Base-by-base conservation (phyloP, 352 stramenopile species). In the Phytopythium litorale region DNA sequence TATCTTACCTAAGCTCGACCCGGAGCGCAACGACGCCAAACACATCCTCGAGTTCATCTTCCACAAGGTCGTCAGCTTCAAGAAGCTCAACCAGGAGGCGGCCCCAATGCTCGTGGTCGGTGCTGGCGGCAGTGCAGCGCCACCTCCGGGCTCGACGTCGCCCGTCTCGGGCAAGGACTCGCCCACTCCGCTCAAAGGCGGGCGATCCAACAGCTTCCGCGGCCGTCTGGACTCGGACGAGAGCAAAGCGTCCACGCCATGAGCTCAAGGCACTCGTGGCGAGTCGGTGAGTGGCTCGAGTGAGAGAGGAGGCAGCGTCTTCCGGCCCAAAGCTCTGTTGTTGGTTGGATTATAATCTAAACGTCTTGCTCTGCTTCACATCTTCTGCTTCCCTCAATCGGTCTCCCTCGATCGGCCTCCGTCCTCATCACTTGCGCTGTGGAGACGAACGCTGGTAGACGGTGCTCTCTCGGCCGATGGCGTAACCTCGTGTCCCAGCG, bases 11-110 rank as follows among this genome's bases (percentile, higher is more conserved):
- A 93, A 87, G 50, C 74, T 94, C 38, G 86, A 90, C 33, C 63
- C 80, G 37, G 79, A 92, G 48, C 80, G 76, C 65, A 81, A 62
- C 60, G 81, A 90, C 61, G 91, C 91, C 59, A 98, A 97, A 68
- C 82, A 95, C 62, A 81, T 98, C 46, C 82, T 98, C 40, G 86
- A 97, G 65, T 94, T 93, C 58, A 93, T 98, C 45, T 94, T 98
- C 68, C 78, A 91, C 48, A 85, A 94, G 65, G 86, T 98, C 43
- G 92, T 97, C 53, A 89, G 94, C 59, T 98, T 97, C 75, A 98
- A 98, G 76, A 98, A 93, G 56, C 76, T 94, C 66, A 93, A 93
- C 66, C 87, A 93, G 67, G 83, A 92, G 40, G 65, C 67, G 3
- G 66, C 77, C 19, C 57, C 63, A 5, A 59, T 66, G 58, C n/a